These are phyloP conservation scores for Bimuria novae-zelandiae DNA, from an alignment of 2,329 filamentous ascomycete genomes.

Conservation along the genomic window DNA sequence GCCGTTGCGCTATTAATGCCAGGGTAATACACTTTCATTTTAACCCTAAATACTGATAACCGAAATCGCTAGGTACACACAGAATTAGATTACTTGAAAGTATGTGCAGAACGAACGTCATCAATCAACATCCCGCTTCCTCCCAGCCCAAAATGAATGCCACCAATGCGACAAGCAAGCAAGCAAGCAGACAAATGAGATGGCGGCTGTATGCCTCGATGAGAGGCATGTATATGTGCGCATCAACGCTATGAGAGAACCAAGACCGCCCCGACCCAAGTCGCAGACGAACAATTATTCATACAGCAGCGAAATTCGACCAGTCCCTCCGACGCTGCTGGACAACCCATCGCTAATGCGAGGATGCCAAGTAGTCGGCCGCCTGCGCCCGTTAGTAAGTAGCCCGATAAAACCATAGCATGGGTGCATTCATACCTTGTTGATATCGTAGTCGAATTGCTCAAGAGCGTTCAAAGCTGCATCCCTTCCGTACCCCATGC, in stretches of 20 bases:
- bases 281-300: constrained; percentile 35
- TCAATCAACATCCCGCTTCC: no score
- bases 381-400: constrained; percentile 35
- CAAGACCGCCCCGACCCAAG: constrained; percentile 18
- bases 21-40: no score
- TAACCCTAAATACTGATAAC: no score
- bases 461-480: constrained; percentile 81
- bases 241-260: constrained; percentile 29
- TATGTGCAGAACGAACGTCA: no score
- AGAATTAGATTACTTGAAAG: no score
- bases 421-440: constrained; percentile 68
- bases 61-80: no score
- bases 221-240: no score
- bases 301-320: constrained; percentile 31
- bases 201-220: no score
- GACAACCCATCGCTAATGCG: constrained; percentile 1
- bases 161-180: no score
- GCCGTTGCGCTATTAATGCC: no score
- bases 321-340: constrained; percentile 15
- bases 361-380: constrained; percentile 41
- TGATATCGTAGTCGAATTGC: constrained; percentile 94
- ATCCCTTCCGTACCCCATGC: constrained; percentile 81
- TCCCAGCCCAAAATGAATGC: no score
- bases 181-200: no score
- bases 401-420: background rate